Evolutionary conservation across 192 early-diverging fungal genomes (phyloP).

Genomic region (Backusella macrospora): DNA sequence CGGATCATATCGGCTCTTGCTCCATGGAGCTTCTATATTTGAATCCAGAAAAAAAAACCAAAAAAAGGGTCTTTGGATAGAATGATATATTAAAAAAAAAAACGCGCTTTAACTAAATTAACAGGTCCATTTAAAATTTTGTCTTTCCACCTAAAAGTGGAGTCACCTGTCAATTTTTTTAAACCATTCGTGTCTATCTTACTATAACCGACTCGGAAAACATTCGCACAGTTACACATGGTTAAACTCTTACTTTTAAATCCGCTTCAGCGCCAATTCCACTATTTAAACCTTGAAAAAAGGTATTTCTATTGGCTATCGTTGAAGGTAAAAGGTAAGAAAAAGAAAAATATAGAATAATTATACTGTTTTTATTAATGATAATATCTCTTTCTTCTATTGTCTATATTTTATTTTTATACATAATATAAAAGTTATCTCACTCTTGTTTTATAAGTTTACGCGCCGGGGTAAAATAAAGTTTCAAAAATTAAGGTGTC

Average conservation of each 20-base stretch:
- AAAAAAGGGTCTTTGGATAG: background rate
- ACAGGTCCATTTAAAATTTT: too few relatives aligned
- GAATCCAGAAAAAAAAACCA: background rate
- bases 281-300: background rate
- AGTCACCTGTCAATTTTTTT: conserved; percentile 1
- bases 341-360: background rate
- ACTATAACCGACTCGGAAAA: conserved; percentile 4
- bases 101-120: background rate
- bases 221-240: background rate
- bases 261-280: conserved; percentile 1
- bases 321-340: background rate
- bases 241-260: conserved; percentile 8
- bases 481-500: background rate
- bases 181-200: background rate
- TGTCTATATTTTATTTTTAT: background rate
- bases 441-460: too few relatives aligned
- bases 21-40: background rate
- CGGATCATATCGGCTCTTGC: conserved; percentile 8
- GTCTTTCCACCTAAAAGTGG: background rate
- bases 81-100: background rate
- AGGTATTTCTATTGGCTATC: background rate
- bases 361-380: background rate
- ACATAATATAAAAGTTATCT: too few relatives aligned
- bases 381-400: background rate
- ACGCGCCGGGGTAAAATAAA: background rate